phyloP scores from a whole-genome alignment of 1,284 basidiomycete genomes.

The Tetrapyrgos nigripes region DNA sequence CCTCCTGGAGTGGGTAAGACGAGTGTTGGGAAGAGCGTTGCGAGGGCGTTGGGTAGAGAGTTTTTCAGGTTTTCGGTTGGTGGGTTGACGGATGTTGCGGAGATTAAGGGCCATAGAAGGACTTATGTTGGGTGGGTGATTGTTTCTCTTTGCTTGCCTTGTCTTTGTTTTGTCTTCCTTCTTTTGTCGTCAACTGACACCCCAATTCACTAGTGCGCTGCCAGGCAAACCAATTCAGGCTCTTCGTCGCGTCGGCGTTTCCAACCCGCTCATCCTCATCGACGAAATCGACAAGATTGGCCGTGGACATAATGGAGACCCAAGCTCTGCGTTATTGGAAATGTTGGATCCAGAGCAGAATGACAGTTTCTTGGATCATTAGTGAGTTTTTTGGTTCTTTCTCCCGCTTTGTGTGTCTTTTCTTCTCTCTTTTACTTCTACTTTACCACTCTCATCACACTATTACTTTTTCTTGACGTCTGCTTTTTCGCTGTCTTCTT shows the following conservation, averaged over 20 bases:
- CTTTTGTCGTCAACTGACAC: no score
- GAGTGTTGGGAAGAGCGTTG: conserved; percentile 93
- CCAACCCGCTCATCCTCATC: conserved; percentile 96
- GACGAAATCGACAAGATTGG: conserved; percentile 99
- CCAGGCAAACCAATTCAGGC: conserved; percentile 99
- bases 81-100: conserved; percentile 96
- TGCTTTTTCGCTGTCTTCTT: neutral
- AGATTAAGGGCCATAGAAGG: conserved; percentile 98
- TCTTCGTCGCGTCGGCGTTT: conserved; percentile 94
- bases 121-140: conserved; percentile 89
- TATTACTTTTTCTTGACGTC: neutral
- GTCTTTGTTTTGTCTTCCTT: conserved; percentile 5
- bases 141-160: neutral
- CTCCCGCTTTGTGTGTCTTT: no score
- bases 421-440: neutral
- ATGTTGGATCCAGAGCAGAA: conserved; percentile 99
- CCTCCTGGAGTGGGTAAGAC: conserved; percentile 99
- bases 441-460: neutral
- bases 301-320: conserved; percentile 95
- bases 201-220: conserved; percentile 66
- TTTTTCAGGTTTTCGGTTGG: conserved; percentile 99
- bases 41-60: conserved; percentile 83
- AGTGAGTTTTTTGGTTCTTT: no score
- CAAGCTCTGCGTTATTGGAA: conserved; percentile 92
- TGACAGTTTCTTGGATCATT: conserved; percentile 94